Base-by-base conservation (phyloP, 495 filamentous ascomycete species). In the Aspergillus sclerotioniger region DNA sequence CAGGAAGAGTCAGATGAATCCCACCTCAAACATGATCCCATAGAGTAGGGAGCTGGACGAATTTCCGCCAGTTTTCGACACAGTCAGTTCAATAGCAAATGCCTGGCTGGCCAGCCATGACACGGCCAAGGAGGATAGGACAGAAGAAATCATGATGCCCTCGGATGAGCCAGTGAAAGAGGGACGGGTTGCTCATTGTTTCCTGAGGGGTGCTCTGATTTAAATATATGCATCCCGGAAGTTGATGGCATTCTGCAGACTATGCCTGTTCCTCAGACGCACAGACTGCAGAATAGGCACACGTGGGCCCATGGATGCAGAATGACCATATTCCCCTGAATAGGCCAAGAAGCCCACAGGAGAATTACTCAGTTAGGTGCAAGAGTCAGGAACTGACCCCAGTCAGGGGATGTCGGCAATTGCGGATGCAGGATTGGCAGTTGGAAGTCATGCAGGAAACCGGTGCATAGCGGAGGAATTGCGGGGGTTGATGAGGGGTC, bases 1-100 rank as follows among this genome's bases (percentile, higher is more conserved):
- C 5, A 25, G 25, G 5, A 25, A 5, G 5, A 25, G 25, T 25
- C 25, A 25, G 25, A 25, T 25, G 25, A 5, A 5, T 25, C 53
- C 56, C 54, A 76, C 76, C 73, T 85, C 82, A 56, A 84, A 85
- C 81, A 85, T 84, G 29, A 81, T 66, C 8, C 83, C 83, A 71
- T 84, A 85, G 29, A 80, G 73, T 13, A 80, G 61, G 2, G 81
- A 73, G 51, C 77, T 81, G 1, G 80, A 81, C 16, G 71, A 67
- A 68, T 83, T 84, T 0, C 80, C 81, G 0, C 77, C 77, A 20
- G 74, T 70, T 28, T 62, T 73, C 3, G 62, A 57, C 29, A 85
- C 81, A 3, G 71, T 64, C 44, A 74, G 66, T 4, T 70, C 57
- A 31, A 71, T 63, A 9, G 71, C 71, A 2, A 29, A 6, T 1